Conservation (phyloP, 2,329 filamentous ascomycete species). For the Akanthomyces uredinophilus region DNA sequence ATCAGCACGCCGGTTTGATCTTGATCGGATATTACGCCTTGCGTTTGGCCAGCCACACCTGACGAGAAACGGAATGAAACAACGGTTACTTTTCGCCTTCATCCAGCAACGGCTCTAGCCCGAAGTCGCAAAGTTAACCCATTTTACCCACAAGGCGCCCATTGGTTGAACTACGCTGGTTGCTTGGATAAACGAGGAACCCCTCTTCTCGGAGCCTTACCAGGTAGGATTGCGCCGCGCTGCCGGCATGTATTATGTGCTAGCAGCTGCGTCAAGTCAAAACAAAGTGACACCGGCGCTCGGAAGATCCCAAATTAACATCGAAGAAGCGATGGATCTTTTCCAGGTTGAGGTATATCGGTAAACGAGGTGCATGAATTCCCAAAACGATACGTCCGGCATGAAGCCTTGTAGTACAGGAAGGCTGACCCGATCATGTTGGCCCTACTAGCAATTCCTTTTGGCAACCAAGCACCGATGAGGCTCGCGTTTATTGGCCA, state of each 20-base stretch:
- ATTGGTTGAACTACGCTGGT: background rate
- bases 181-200: slow-evolving; percentile 3
- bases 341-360: background rate
- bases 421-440: background rate
- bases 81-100: background rate
- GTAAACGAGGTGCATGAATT: background rate
- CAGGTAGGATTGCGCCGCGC: background rate
- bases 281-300: background rate
- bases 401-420: background rate
- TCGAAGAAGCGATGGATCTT: background rate
- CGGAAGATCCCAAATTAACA: background rate
- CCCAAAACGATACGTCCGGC: background rate
- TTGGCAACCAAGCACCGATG: background rate
- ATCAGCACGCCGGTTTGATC: background rate
- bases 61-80: background rate
- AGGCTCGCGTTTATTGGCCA: background rate
- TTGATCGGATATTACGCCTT: background rate
- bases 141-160: background rate
- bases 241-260: background rate
- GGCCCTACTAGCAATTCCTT: background rate
- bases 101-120: background rate
- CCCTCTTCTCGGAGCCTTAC: slow-evolving; percentile 9
- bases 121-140: background rate
- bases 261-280: background rate
- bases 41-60: background rate